Evolutionary conservation across 345 rosid species (phyloP), one percentile per base, ranked within the genome.

Genomic region (Hirschfeldia incana): DNA sequence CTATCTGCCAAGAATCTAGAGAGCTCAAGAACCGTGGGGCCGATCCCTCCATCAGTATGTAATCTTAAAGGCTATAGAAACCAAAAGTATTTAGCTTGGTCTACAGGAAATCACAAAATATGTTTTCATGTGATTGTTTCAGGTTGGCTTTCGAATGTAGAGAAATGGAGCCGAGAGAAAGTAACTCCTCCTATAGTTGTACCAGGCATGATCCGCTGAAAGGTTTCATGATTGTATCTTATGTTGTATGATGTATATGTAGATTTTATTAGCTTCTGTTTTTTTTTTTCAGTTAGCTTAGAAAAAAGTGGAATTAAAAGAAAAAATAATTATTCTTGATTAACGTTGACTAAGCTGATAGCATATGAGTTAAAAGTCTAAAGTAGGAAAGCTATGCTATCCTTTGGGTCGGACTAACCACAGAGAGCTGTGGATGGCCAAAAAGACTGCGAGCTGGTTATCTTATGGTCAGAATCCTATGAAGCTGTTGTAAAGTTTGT

Each of bases 401-500:
- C 59, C 34, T 36, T 58, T 67, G 57, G 29, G 73, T 26, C 62
- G 65, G 30, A 93, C 98, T 72, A 91, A 84, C 98, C 98, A 92
- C 55, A 94, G 71, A 27, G 97, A 94, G 82, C 98, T 91, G 33
- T 83, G 88, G 74, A 94, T 85, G 65, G 89, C 97, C 46, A 94
- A 89, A 70, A 91, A 83, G 5, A 95, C 95, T 29, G 0, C 91
- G 91, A 61, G 98, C 97, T 8, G 95, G 92, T 85, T 94, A 98
- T 4, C 92, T 87, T 42, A 97, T 89, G 2, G 95, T 92, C 72
- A 94, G 83, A 75, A 92, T 91, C 15, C 95, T 82, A 71, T 90
- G 89, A 87, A 94, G 77, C 82, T 94, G 97, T 72, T 92, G 98
- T 58, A 29, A 29, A 29, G 32, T 29, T 29, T 29, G 97, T 79